Evolutionary conservation across 2,329 filamentous ascomycete species (phyloP).

Genomic region (Thielaviopsis populi): DNA sequence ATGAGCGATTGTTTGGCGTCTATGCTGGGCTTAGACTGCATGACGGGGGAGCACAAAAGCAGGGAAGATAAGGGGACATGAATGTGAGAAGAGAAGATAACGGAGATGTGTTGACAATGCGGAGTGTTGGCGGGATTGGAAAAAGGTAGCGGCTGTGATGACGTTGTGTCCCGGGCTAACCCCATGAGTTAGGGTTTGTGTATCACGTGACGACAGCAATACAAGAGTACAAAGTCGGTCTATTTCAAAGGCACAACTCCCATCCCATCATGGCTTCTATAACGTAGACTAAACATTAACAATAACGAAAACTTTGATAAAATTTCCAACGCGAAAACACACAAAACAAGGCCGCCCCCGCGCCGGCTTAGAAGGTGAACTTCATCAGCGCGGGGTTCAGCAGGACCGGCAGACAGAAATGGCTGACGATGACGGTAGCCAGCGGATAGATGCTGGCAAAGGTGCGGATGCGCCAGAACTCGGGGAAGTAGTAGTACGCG

Average conservation of each 20-base stretch:
- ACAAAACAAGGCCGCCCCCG: not conserved
- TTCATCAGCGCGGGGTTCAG: constrained; percentile 49
- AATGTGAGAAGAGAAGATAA: not conserved
- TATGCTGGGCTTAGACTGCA: not conserved
- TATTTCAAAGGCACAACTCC: not conserved
- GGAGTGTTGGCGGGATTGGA: no score
- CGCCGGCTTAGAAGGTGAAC: constrained; percentile 18
- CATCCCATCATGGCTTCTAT: not conserved
- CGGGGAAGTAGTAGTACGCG: constrained; percentile 31
- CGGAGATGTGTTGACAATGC: not conserved
- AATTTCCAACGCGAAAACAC: not conserved
- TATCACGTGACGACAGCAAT: no score
- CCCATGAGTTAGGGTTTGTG: not conserved
- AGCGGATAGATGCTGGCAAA: constrained; percentile 48
- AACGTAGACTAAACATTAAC: not conserved
- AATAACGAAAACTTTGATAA: not conserved
- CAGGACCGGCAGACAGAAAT: constrained; percentile 43
- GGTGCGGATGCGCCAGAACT: constrained; percentile 39
- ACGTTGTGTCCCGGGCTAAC: no score
- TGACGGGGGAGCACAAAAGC: not conserved
- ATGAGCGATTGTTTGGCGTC: not conserved
- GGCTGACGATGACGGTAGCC: constrained; percentile 33
- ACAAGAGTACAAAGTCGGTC: no score
- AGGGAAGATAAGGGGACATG: not conserved
- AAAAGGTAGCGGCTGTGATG: not conserved